These are phyloP conservation scores for Davidsoniella australis DNA, from an alignment of 2,329 filamentous ascomycete species.

Conservation along the genomic window DNA sequence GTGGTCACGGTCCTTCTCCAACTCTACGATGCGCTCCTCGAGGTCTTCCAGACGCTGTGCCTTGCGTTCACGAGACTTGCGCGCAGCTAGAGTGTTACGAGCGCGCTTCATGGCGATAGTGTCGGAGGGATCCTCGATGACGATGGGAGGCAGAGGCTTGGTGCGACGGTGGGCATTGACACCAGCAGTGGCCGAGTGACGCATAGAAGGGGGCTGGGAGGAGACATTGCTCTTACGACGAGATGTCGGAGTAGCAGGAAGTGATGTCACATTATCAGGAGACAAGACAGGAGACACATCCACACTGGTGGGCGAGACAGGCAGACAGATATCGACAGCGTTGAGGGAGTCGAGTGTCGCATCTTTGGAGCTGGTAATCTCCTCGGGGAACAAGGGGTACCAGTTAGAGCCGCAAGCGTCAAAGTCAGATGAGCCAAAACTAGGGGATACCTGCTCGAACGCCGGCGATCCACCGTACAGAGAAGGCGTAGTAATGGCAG, in stretches of 20 bases:
- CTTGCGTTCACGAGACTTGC: constrained; percentile 82
- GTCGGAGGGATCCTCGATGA: constrained; percentile 57
- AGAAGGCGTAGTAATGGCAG: constrained; percentile 73
- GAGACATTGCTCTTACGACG: constrained; percentile 5
- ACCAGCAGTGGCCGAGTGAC: constrained; percentile 53
- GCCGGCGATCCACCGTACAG: constrained; percentile 61
- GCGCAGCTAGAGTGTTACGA: constrained; percentile 81
- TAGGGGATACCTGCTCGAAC: constrained; percentile 53
- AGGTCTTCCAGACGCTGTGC: constrained; percentile 58
- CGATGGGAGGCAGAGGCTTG: constrained; percentile 64
- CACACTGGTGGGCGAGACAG: constrained; percentile 4
- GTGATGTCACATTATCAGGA: background rate
- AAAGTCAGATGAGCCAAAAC: constrained; percentile 47
- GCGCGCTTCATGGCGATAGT: constrained; percentile 78
- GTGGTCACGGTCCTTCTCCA: constrained; percentile 48
- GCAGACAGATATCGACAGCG: background rate
- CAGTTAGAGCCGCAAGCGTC: constrained; percentile 39
- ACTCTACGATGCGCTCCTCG: constrained; percentile 53
- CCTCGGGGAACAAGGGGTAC: constrained; percentile 56
- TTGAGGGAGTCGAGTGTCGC: constrained; percentile 12
- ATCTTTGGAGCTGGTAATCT: constrained; percentile 14
- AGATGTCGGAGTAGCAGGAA: background rate
- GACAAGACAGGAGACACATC: background rate
- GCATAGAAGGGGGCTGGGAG: constrained; percentile 17
- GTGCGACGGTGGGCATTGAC: constrained; percentile 59